These are phyloP conservation scores for Xanthoparmelia taractica DNA, from an alignment of 495 filamentous ascomycete genomes.

Conservation along the genomic window DNA sequence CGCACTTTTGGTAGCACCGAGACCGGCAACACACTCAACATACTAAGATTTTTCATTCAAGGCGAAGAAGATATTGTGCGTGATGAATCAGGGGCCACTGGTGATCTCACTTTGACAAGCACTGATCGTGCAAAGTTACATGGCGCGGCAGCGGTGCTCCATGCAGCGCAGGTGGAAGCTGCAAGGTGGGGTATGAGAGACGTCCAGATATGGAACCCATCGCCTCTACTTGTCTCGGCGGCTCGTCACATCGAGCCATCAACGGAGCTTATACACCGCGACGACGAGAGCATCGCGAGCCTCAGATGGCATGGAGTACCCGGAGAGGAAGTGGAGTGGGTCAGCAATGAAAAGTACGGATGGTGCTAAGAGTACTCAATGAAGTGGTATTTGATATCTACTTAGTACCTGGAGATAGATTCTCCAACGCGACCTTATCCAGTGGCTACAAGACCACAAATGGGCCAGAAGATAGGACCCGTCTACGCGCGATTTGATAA, in stretches of 20 bases:
- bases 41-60: constrained; percentile 73
- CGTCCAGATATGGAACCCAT: constrained; percentile 61
- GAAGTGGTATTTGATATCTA: neutral
- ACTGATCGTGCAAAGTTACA: constrained; percentile 31
- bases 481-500: neutral
- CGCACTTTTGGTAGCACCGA: constrained; percentile 54
- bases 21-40: constrained; percentile 63
- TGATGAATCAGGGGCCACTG: constrained; percentile 11
- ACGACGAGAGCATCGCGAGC: constrained; percentile 55
- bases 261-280: constrained; percentile 48
- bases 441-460: neutral
- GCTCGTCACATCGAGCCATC: constrained; percentile 26
- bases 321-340: constrained; percentile 64
- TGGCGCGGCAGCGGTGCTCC: constrained; percentile 46
- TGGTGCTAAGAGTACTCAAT: constrained; percentile 61
- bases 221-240: constrained; percentile 37
- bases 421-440: neutral
- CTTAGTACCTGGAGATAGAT: neutral
- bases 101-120: constrained; percentile 24
- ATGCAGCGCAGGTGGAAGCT: constrained; percentile 49
- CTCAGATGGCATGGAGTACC: constrained; percentile 55
- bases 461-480: neutral
- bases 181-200: constrained; percentile 50
- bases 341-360: constrained; percentile 84
- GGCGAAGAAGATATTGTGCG: constrained; percentile 29